phyloP scores from a whole-genome alignment of 306 rosid genomes.

The Cicer arietinum region DNA sequence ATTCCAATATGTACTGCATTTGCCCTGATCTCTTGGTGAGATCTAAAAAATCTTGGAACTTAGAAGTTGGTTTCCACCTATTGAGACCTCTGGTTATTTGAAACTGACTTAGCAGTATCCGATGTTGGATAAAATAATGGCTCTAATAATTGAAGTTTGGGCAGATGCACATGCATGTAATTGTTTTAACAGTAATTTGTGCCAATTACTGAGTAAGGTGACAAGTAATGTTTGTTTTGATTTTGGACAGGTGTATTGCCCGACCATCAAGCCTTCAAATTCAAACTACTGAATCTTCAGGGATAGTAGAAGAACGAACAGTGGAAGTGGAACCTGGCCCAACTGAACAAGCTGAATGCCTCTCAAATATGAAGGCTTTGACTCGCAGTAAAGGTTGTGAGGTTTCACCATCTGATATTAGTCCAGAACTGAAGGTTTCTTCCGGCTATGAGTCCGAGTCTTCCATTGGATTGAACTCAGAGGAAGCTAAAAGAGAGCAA shows the following conservation, averaged over 20 bases:
- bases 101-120: neutral
- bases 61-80: constrained; percentile 21
- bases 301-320: constrained; percentile 46
- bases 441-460: constrained; percentile 44
- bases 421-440: constrained; percentile 47
- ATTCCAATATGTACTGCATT: constrained; percentile 3
- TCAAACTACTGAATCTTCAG: constrained; percentile 57
- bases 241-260: constrained; percentile 63
- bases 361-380: constrained; percentile 40
- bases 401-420: constrained; percentile 44
- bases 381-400: constrained; percentile 31
- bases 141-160: constrained; percentile 22
- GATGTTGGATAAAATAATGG: neutral
- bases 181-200: neutral
- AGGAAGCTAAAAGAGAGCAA: constrained; percentile 43
- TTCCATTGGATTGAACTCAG: constrained; percentile 45
- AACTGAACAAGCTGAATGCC: constrained; percentile 53
- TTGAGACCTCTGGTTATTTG: constrained; percentile 20
- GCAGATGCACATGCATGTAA: constrained; percentile 8
- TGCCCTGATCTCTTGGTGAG: constrained; percentile 14
- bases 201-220: constrained; percentile 15
- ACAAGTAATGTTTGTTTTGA: constrained; percentile 36
- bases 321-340: constrained; percentile 44
- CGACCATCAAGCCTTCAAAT: constrained; percentile 68
- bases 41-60: constrained; percentile 17